Percentiles rank a stretch among this genome's conserved stretches.
Conservation (phyloP, 2,329 filamentous ascomycete species). For the Fusarium abutilonis region DNA sequence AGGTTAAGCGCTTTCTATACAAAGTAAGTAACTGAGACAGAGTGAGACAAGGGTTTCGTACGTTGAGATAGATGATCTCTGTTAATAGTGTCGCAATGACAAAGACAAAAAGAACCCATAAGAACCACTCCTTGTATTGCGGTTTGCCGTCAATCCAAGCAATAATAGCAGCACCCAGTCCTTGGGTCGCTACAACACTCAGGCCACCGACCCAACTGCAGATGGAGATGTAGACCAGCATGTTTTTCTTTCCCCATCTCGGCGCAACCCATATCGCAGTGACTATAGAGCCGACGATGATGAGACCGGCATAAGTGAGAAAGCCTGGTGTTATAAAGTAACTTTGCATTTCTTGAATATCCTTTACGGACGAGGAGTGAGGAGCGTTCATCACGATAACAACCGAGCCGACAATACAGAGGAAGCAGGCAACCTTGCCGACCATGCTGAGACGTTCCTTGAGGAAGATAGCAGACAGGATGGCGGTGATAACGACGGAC, state of each 20-base stretch:
- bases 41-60: slow-evolving; percentile 58
- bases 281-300: slow-evolving; percentile 77
- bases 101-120: slow-evolving; percentile 91
- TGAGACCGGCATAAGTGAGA: slow-evolving; percentile 81
- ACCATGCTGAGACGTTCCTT: slow-evolving; percentile 96
- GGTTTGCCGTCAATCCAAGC: slow-evolving; percentile 82
- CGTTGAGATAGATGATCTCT: slow-evolving; percentile 95
- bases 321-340: slow-evolving; percentile 90
- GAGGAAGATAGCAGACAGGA: slow-evolving; percentile 92
- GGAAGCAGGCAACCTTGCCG: slow-evolving; percentile 94
- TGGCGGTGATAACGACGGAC: slow-evolving; percentile 89
- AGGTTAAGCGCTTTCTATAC: slow-evolving; percentile 94
- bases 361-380: slow-evolving; percentile 80
- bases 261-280: slow-evolving; percentile 85
- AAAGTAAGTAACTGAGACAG: slow-evolving; percentile 47
- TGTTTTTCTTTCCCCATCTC: slow-evolving; percentile 92
- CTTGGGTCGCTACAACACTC: slow-evolving; percentile 94
- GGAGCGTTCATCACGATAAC: slow-evolving; percentile 96
- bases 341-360: slow-evolving; percentile 91
- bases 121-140: slow-evolving; percentile 98
- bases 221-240: slow-evolving; percentile 96
- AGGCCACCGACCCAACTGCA: slow-evolving; percentile 94
- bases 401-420: slow-evolving; percentile 92
- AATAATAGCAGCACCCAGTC: slow-evolving; percentile 88
- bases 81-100: slow-evolving; percentile 88